phyloP scores from a whole-genome alignment of 129 eudicot species.

The Chrysanthemum seticuspe region DNA sequence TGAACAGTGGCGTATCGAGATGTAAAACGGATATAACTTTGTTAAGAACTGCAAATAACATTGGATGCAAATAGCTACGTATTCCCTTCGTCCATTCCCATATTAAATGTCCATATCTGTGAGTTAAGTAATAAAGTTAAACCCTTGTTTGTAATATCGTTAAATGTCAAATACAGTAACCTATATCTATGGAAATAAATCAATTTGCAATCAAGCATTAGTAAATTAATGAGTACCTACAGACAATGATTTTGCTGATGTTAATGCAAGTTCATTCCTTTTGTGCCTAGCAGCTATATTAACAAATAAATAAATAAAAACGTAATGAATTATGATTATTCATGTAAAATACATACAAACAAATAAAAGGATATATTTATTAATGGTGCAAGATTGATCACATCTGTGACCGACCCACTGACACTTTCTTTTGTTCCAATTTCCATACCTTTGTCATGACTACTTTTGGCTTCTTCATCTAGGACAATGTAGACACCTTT shows the following conservation, averaged over 20 bases:
- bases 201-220: no score
- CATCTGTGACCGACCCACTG: constrained; percentile 57
- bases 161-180: no score
- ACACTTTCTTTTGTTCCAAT: constrained; percentile 24
- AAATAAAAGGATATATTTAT: constrained; percentile 10
- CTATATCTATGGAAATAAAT: no score
- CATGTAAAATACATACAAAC: no score
- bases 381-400: constrained; percentile 42
- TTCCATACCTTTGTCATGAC: neutral
- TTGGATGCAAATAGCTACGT: constrained; percentile 90
- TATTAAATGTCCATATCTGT: constrained; percentile 89
- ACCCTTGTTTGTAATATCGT: no score
- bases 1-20: constrained; percentile 74
- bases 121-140: constrained; percentile 25
- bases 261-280: no score
- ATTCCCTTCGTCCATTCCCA: constrained; percentile 97
- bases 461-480: constrained; percentile 41
- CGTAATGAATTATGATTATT: no score
- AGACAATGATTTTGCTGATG: no score
- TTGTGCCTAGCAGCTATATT: no score
- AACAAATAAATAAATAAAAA: no score
- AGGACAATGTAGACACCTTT: constrained; percentile 43
- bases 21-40: constrained; percentile 65
- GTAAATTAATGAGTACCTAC: no score
- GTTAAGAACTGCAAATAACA: constrained; percentile 75